phyloP scores from a whole-genome alignment of 495 filamentous ascomycete genomes.

The Neurospora africana region DNA sequence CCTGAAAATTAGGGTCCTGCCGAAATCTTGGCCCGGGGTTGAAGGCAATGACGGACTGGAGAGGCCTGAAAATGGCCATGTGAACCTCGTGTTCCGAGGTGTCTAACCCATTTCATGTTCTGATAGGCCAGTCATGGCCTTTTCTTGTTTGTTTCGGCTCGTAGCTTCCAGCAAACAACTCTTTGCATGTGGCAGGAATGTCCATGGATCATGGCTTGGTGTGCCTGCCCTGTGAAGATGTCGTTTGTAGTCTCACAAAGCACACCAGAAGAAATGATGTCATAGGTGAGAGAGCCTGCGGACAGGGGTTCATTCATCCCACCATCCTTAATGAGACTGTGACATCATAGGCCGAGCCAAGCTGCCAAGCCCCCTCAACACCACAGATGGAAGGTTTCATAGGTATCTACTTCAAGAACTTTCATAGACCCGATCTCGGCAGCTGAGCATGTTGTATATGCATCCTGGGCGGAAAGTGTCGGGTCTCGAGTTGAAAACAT shows the following conservation, averaged over 20 bases:
- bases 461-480: not conserved
- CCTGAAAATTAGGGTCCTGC: not conserved
- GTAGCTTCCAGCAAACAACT: not conserved
- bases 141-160: not conserved
- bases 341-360: constrained; percentile 9
- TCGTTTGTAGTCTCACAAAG: not conserved
- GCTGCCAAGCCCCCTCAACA: not conserved
- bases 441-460: not conserved
- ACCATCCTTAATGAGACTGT: not conserved
- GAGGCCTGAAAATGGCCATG: not conserved
- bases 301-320: not conserved
- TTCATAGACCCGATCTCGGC: not conserved
- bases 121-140: not conserved
- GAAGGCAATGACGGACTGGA: not conserved
- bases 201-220: not conserved
- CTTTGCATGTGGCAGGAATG: not conserved
- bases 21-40: not conserved
- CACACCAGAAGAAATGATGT: constrained; percentile 7
- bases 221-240: not conserved
- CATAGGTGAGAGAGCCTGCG: not conserved
- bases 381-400: not conserved
- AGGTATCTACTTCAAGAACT: too few species aligned
- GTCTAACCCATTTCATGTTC: not conserved
- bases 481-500: not conserved
- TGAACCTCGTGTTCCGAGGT: not conserved